phyloP scores from a whole-genome alignment of 2,329 filamentous ascomycete genomes.

The Lachnellula cervina region DNA sequence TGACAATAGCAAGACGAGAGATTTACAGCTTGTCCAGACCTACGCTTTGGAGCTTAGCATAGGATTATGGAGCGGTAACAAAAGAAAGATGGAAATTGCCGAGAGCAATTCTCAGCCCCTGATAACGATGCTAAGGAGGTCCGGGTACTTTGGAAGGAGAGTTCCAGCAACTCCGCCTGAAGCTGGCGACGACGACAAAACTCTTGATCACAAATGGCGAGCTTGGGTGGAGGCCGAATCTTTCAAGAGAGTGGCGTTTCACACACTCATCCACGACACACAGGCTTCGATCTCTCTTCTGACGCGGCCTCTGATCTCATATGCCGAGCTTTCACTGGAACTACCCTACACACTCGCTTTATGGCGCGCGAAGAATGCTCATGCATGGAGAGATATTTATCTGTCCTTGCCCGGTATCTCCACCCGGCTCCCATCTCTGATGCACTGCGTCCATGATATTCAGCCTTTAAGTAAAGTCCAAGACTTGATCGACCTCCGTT shows the following conservation, averaged over 20 bases:
- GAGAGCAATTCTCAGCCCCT: slow-evolving; percentile 42
- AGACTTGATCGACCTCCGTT: slow-evolving; percentile 50
- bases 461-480: slow-evolving; percentile 2
- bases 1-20: slow-evolving; percentile 45
- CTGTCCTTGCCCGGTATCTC: slow-evolving; percentile 28
- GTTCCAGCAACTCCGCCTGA: slow-evolving; percentile 47
- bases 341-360: slow-evolving; percentile 57
- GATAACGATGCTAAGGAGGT: slow-evolving; percentile 41
- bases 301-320: slow-evolving; percentile 61
- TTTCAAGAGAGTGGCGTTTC: slow-evolving; percentile 64
- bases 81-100: slow-evolving; percentile 54
- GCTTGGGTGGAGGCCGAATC: slow-evolving; percentile 60
- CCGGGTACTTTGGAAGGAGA: slow-evolving; percentile 42
- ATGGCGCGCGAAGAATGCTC: slow-evolving; percentile 61
- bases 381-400: slow-evolving; percentile 60
- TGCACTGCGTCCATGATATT: slow-evolving; percentile 14
- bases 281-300: slow-evolving; percentile 64
- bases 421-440: slow-evolving; percentile 11
- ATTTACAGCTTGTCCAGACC: slow-evolving; percentile 47
- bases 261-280: slow-evolving; percentile 60
- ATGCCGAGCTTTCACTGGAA: slow-evolving; percentile 62
- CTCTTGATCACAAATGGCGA: slow-evolving; percentile 60
- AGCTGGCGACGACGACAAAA: slow-evolving; percentile 50
- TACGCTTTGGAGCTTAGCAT: slow-evolving; percentile 46
- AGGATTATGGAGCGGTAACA: slow-evolving; percentile 55